These are phyloP conservation scores for Filosporella fistucella DNA, from an alignment of 495 filamentous ascomycete species.

Conservation along the genomic window DNA sequence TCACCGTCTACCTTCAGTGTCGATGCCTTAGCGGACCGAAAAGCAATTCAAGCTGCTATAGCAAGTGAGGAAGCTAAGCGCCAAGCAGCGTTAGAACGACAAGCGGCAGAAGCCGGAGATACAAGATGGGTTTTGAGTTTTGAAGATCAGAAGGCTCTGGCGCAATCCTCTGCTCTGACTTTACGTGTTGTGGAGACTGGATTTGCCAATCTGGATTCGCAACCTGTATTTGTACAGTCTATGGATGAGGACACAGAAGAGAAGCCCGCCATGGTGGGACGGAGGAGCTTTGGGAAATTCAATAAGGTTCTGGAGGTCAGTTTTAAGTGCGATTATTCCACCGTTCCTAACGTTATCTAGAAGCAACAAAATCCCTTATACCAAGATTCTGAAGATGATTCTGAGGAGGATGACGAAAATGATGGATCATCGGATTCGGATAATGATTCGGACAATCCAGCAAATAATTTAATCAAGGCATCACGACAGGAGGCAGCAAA, in stretches of 20 bases:
- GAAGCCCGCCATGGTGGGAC: conserved; percentile 27
- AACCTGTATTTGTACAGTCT: neutral
- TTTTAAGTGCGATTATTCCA: neutral
- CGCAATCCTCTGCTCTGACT: neutral
- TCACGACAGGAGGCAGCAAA: conserved; percentile 20
- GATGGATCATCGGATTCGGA: too few relatives aligned
- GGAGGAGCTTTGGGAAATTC: conserved; percentile 41
- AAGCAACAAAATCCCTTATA: conserved; percentile 19
- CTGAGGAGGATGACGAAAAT: conserved; percentile 25
- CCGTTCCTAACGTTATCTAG: neutral
- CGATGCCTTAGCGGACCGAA: conserved; percentile 35
- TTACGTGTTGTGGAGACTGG: conserved; percentile 35
- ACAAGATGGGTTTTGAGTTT: conserved; percentile 79
- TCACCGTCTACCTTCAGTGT: conserved; percentile 20
- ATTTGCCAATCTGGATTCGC: conserved; percentile 38
- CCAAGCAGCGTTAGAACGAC: conserved; percentile 61
- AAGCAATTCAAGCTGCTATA: conserved; percentile 61
- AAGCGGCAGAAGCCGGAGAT: conserved; percentile 74
- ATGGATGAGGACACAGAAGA: conserved; percentile 16
- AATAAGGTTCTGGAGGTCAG: conserved; percentile 28
- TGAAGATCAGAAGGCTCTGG: conserved; percentile 24
- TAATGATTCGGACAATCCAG: too few relatives aligned
- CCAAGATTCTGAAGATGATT: conserved; percentile 29
- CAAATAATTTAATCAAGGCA: conserved; percentile 28
- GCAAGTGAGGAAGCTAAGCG: conserved; percentile 73